Base-by-base conservation (phyloP, 148 eudicot species). In the Selenicereus undatus region DNA sequence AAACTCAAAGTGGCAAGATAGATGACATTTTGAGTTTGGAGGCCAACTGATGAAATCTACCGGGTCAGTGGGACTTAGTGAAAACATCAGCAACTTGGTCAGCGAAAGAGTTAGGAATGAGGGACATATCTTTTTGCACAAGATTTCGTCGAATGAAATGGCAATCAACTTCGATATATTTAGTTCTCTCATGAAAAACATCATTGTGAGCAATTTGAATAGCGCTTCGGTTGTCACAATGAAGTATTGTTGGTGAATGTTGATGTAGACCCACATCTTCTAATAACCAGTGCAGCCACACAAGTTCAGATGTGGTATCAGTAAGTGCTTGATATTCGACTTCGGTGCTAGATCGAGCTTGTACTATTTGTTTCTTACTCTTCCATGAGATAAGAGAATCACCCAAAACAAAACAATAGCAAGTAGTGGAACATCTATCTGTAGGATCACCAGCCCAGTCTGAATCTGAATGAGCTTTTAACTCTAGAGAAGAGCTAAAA, bases 181-280 rank as follows among this genome's bases (percentile, higher is more conserved):
- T 36, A 2, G 75, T 72, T 18, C 75, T 72, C 36, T 42, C n/a
- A 35, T n/a, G 35, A 72, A 72, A 3, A 72, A 48, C 2, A 36
- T 72, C 50, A 18, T 72, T 72, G 9, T 72, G 50, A 72, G 75
- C 75, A 72, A 72, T 72, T 39, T 72, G 75, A 22, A 72, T 72
- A 2, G 26, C 75, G 35, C 24, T 72, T 2, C 50, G 11, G 35
- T 72, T 72, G 12, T 72, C 75, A 72, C 48, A 72, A 36, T 72
- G 50, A 30, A 72, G 24, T 11, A 14, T 5, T 3, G 75, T 72
- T 14, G 26, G 51, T 35, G 75, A 72, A 9, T 36, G 14, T 72
- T 72, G 75, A 36, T 0, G 9, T 0, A 36, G 24, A 14, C 75
- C 75, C n/a, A 72, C 13, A 50, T 72, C 75, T 9, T 16, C n/a